Conservation (phyloP, 2,329 filamentous ascomycete genomes). For the Exserohilum rostratum region DNA sequence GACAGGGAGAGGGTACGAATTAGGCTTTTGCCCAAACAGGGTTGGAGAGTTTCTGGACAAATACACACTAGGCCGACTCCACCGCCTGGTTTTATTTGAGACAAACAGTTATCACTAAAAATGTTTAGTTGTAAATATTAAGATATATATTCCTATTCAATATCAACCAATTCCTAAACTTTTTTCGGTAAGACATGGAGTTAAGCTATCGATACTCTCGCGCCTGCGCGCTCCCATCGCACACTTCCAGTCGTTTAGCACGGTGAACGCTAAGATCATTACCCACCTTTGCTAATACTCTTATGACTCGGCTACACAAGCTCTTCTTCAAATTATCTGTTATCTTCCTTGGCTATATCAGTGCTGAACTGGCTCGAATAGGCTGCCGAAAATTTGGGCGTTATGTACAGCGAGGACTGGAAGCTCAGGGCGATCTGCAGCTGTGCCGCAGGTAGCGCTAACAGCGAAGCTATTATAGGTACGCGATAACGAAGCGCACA, state of each 20-base stretch:
- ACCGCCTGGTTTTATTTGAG: constrained; percentile 5
- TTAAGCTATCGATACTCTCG: neutral
- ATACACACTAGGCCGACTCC: neutral
- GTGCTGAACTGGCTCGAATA: neutral
- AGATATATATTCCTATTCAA: too few species aligned
- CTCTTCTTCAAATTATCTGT: neutral
- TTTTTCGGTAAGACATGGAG: neutral
- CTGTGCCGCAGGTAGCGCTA: constrained; percentile 4
- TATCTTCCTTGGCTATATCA: neutral
- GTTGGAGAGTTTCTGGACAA: constrained; percentile 31
- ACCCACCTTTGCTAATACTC: neutral
- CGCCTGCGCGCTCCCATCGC: too few species aligned
- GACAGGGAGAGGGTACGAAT: constrained; percentile 4
- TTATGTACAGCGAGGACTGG: neutral
- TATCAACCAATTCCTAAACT: too few species aligned
- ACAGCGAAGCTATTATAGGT: neutral
- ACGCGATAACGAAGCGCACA: neutral
- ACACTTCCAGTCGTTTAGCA: neutral
- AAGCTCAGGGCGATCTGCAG: neutral
- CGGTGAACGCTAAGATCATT: neutral
- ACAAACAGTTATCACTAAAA: neutral
- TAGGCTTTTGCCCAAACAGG: constrained; percentile 20
- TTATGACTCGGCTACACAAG: neutral
- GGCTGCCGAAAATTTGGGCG: neutral
- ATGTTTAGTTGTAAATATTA: too few species aligned